These are phyloP conservation scores for Magnolia officinalis DNA, from an alignment of 164 flowering plant species.

Conservation along the genomic window DNA sequence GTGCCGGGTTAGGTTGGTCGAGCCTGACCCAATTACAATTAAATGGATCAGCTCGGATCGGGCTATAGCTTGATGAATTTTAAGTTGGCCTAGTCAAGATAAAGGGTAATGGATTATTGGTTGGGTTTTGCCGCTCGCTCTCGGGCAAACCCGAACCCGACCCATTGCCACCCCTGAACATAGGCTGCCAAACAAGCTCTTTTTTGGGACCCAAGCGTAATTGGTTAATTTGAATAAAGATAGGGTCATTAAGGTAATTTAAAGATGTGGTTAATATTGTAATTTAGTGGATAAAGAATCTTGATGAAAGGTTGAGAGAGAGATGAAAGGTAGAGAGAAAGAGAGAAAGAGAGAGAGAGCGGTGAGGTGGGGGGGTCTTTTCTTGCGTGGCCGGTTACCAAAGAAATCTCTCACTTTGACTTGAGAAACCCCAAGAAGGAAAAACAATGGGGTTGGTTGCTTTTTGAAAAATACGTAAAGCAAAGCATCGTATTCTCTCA, in stretches of 20 bases:
- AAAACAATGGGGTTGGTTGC: constrained; percentile 9
- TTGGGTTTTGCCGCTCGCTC: too few species aligned
- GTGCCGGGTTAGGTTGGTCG: too few species aligned
- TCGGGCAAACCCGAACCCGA: too few species aligned
- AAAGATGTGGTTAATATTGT: background rate
- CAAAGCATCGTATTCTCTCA: constrained; percentile 42
- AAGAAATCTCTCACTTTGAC: constrained; percentile 46
- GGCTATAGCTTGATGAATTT: too few species aligned
- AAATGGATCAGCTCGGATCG: too few species aligned
- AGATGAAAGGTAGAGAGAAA: background rate
- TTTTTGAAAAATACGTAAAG: constrained; percentile 25
- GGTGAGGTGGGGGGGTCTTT: constrained; percentile 25
- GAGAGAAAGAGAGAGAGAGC: background rate
- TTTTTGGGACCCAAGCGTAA: background rate
- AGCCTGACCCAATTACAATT: too few species aligned
- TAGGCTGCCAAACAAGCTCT: too few species aligned
- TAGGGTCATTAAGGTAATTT: background rate
- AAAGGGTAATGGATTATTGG: too few species aligned
- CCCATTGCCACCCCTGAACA: too few species aligned
- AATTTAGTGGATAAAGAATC: too few species aligned
- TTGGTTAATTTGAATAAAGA: background rate
- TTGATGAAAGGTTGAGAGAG: background rate
- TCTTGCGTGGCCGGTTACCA: constrained; percentile 36
- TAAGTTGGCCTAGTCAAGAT: too few species aligned
- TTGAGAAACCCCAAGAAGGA: constrained; percentile 24